A percentile compares a stretch with the other conserved stretches of the same genome.
These are phyloP conservation scores for Phytopythium oedochilum DNA, from an alignment of 352 stramenopile species.

Conservation along the genomic window DNA sequence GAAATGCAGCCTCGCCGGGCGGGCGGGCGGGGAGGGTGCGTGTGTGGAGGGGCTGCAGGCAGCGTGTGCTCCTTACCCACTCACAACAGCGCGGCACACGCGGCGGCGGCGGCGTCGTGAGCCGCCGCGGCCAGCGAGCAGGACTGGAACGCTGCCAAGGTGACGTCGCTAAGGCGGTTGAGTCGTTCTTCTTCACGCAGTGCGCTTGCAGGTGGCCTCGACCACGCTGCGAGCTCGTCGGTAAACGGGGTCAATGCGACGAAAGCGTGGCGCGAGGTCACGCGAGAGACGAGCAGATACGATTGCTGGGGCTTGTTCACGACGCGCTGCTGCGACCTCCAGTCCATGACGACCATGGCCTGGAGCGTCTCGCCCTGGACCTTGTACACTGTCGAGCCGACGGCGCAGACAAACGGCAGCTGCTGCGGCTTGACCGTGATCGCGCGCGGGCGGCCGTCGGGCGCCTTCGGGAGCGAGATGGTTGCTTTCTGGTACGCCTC, in stretches of 20 bases:
- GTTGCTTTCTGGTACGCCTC: no score
- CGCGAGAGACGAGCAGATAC: conserved; percentile 17
- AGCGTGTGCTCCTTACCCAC: no score
- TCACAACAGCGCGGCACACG: no score
- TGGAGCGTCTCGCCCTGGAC: conserved; percentile 18
- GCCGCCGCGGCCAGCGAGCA: no score
- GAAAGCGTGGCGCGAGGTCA: conserved; percentile 5
- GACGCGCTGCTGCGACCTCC: conserved; percentile 3
- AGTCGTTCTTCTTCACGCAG: conserved; percentile 15
- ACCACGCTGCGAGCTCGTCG: conserved; percentile 4
- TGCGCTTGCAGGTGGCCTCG: conserved; percentile 6
- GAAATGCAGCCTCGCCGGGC: no score
- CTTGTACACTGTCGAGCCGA: conserved; percentile 17
- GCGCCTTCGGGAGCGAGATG: neutral
- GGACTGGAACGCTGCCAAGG: neutral
- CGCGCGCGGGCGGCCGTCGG: neutral
- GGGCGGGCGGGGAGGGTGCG: no score
- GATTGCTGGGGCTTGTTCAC: conserved; percentile 13
- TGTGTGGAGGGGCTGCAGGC: no score
- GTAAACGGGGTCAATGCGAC: conserved; percentile 10
- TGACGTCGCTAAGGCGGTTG: neutral
- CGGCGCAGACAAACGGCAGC: conserved; percentile 19
- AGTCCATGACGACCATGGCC: conserved; percentile 12
- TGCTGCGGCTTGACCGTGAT: conserved; percentile 13
- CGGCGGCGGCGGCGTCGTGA: no score